These are phyloP conservation scores for Pyrenophora teres DNA, from an alignment of 2,329 filamentous ascomycete species.

Conservation along the genomic window DNA sequence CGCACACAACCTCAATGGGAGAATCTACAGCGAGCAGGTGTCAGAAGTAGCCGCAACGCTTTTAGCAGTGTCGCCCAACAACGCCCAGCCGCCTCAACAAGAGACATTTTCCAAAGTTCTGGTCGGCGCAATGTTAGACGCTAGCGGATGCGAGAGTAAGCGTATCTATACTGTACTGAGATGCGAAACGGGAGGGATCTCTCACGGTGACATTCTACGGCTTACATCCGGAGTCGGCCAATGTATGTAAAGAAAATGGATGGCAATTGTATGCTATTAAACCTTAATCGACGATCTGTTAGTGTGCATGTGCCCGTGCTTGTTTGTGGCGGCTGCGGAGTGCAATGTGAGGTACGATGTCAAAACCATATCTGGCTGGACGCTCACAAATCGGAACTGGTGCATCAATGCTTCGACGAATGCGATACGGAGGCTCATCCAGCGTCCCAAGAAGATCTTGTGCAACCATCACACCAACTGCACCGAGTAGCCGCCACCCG, in stretches of 20 bases:
- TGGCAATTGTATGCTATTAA: background rate
- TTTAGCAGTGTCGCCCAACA: constrained; percentile 1
- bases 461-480: too few relatives aligned
- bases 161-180: background rate
- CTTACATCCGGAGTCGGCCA: too few relatives aligned
- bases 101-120: constrained; percentile 12
- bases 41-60: constrained; percentile 29
- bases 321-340: too few relatives aligned
- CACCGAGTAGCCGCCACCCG: too few relatives aligned
- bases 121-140: constrained; percentile 28
- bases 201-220: background rate
- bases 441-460: too few relatives aligned
- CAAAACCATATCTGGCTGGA: too few relatives aligned
- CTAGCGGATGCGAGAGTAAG: constrained; percentile 5
- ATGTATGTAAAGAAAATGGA: background rate
- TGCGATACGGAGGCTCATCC: too few relatives aligned
- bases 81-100: constrained; percentile 5
- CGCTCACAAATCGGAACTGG: too few relatives aligned
- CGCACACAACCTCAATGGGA: constrained; percentile 24
- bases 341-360: too few relatives aligned
- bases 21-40: constrained; percentile 24
- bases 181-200: background rate
- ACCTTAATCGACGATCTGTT: background rate
- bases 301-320: background rate
- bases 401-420: too few relatives aligned